Conservation (phyloP, 805 yeast genomes). For the Yarrowia sp. region DNA sequence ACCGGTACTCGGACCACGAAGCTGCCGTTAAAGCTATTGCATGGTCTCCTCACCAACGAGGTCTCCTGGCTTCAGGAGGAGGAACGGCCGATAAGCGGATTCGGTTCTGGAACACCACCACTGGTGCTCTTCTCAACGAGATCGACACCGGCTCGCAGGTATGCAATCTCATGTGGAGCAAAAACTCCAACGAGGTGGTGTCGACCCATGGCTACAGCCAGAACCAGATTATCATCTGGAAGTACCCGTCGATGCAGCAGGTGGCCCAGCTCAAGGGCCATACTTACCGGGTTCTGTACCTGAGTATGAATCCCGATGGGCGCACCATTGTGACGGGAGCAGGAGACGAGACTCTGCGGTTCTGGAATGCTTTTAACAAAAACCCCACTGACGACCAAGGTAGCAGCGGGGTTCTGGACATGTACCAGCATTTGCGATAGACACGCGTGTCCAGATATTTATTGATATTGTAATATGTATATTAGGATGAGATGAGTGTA, state of each 20-base stretch:
- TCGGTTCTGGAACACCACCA: conserved; percentile 89
- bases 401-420: conserved; percentile 26
- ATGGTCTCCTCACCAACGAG: conserved; percentile 98
- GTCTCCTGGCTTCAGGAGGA: conserved; percentile 93
- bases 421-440: conserved; percentile 28
- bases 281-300: conserved; percentile 86
- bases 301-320: conserved; percentile 93
- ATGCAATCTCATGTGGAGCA: conserved; percentile 92
- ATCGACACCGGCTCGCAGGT: conserved; percentile 97
- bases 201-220: conserved; percentile 94
- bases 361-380: conserved; percentile 94
- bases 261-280: conserved; percentile 94
- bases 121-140: conserved; percentile 74
- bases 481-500: not conserved
- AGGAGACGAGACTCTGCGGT: conserved; percentile 94
- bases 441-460: conserved; percentile 19
- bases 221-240: conserved; percentile 92
- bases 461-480: conserved; percentile 27
- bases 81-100: conserved; percentile 93
- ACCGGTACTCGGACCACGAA: conserved; percentile 78
- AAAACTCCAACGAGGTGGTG: conserved; percentile 88
- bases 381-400: conserved; percentile 37
- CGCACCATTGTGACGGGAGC: conserved; percentile 97
- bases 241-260: conserved; percentile 90
- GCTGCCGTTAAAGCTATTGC: conserved; percentile 97